Evolutionary conservation across 805 yeast species (phyloP), one percentile per base, ranked within the genome.

Genomic region (Yamadazyma philogaea): DNA sequence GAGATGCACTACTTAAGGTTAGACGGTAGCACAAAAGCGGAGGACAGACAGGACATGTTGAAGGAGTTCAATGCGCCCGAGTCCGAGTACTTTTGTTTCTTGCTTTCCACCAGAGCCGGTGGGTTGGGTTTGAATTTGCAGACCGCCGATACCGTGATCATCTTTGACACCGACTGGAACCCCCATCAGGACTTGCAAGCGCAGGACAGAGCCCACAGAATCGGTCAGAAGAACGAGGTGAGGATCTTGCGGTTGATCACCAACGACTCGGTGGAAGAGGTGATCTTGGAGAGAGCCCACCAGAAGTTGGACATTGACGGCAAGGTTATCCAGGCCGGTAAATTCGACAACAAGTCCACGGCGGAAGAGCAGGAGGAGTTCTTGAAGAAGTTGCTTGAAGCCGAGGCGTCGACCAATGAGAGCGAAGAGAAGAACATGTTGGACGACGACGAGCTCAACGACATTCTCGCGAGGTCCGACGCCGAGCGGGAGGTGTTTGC

Each of bases 151-250:
- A 86, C 95, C 0, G 95, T 86, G 45, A 80, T 86, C 49, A 86
- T 86, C 49, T 86, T 85, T 59, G 95, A 86, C 61, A 84, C 91
- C 12, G 95, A 86, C 67, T 86, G 95, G 95, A 86, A 86, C 58
- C 95, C 95, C 7, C 95, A 86, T 66, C 95, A 86, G 63, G 95
- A 86, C 79, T 77, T 86, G 57, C 95, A 86, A 61, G 95, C 93
- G 1, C 95, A 86, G 64, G 95, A 86, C 64, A 75, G 95, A 70
- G 95, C 95, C 1, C 95, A 86, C 62, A 78, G 95, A 74, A 86
- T 86, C 61, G 95, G 95, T 34, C 95, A 86, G 58, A 86, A 85
- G 72, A 86, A 86, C 60, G 95, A 86, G 60, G 95, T 86, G 43
- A 72, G 91, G 60, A 86, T 86, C 53, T 72, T 85, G 59, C 75